phyloP scores from a whole-genome alignment of 495 filamentous ascomycete genomes.

The Rhizodiscina lignyota region DNA sequence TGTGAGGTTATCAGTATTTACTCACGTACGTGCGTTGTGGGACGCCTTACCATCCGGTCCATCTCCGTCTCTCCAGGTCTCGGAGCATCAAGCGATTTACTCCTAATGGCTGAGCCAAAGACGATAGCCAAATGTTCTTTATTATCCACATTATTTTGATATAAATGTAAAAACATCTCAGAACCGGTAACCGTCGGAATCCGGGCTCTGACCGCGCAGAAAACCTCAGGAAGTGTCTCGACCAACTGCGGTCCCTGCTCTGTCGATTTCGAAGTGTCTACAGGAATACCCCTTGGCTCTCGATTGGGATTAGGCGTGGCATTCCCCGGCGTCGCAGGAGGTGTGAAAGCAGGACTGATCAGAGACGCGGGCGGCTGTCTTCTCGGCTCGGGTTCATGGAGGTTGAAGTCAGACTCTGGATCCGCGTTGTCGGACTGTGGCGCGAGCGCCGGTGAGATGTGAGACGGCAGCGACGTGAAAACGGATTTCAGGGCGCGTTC shows the following conservation, averaged over 20 bases:
- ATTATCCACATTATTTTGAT: slow-evolving; percentile 77
- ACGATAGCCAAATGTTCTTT: slow-evolving; percentile 99
- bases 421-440: too few relatives aligned
- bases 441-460: too few relatives aligned
- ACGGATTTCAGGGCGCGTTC: too few relatives aligned
- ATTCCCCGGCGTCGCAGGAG: slow-evolving; percentile 21
- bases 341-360: slow-evolving; percentile 27
- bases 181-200: slow-evolving; percentile 53
- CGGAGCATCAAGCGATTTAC: slow-evolving; percentile 58
- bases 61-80: slow-evolving; percentile 83
- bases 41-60: slow-evolving; percentile 93
- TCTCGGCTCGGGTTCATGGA: too few relatives aligned
- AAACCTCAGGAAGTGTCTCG: slow-evolving; percentile 19
- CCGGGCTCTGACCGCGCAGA: slow-evolving; percentile 25
- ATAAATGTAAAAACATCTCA: slow-evolving; percentile 95
- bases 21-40: too few relatives aligned
- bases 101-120: slow-evolving; percentile 74
- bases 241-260: slow-evolving; percentile 11
- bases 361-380: slow-evolving; percentile 16
- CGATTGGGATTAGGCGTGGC: slow-evolving; percentile 13
- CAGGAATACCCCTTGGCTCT: slow-evolving; percentile 15
- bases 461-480: too few relatives aligned
- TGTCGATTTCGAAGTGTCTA: slow-evolving; percentile 10
- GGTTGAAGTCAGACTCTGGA: too few relatives aligned
- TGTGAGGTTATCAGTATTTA: too few relatives aligned